These are phyloP conservation scores for Globisporangium irregulare DNA, from an alignment of 352 stramenopile genomes.

Conservation along the genomic window DNA sequence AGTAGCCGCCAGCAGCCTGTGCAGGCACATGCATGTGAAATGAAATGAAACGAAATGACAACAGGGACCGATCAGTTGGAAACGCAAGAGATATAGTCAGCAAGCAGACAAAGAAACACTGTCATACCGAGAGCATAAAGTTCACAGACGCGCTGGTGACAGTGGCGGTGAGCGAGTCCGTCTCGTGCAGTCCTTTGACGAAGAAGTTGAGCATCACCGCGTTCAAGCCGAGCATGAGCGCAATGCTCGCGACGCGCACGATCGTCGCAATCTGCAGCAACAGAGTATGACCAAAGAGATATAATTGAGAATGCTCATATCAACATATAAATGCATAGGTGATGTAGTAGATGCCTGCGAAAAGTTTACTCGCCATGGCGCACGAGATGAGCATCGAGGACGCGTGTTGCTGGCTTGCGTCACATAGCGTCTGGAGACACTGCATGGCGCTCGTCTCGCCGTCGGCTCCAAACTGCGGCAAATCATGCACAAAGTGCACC, in stretches of 20 bases:
- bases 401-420: not conserved
- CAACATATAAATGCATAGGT: not conserved
- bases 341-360: not conserved
- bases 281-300: not conserved
- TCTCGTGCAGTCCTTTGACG: constrained; percentile 78
- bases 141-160: constrained; percentile 80
- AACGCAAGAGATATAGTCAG: not conserved
- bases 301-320: not conserved
- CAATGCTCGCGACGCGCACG: constrained; percentile 51
- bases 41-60: not conserved
- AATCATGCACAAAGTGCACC: too few relatives aligned
- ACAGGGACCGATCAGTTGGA: not conserved
- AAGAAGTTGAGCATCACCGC: constrained; percentile 81
- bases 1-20: constrained; percentile 45
- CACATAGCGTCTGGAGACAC: constrained; percentile 19
- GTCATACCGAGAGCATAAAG: constrained; percentile 70
- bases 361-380: not conserved
- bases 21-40: not conserved
- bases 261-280: constrained; percentile 24
- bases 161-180: constrained; percentile 81
- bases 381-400: constrained; percentile 12
- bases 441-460: constrained; percentile 25
- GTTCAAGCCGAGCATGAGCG: constrained; percentile 70
- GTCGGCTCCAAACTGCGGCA: constrained; percentile 22
- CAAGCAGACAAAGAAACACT: not conserved